Conservation (phyloP, 1,284 basidiomycete genomes). For the Sporisorium graminicola region DNA sequence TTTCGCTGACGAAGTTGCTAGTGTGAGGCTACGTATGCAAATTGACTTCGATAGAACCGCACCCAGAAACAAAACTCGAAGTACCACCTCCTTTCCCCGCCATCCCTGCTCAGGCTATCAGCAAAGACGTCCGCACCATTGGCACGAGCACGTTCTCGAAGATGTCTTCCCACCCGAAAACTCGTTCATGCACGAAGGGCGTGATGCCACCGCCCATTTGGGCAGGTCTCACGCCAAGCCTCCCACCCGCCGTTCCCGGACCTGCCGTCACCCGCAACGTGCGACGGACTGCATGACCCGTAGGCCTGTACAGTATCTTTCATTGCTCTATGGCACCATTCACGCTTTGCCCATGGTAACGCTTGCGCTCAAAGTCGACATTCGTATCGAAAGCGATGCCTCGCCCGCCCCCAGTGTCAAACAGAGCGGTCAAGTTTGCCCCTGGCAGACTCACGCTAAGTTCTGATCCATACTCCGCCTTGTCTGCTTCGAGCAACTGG, state of each 20-base stretch:
- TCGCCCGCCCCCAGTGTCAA: not conserved
- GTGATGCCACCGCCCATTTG: not conserved
- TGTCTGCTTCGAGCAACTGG: too few species aligned
- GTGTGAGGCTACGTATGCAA: not conserved
- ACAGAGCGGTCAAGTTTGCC: not conserved
- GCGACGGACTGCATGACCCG: slow-evolving; percentile 1
- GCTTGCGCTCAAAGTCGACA: not conserved
- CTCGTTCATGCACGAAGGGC: not conserved
- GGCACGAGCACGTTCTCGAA: slow-evolving; percentile 20
- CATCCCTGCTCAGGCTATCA: slow-evolving; percentile 7
- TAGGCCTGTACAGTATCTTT: not conserved
- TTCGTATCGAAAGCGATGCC: not conserved
- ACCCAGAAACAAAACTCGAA: slow-evolving; percentile 7
- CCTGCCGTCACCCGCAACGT: slow-evolving; percentile 24
- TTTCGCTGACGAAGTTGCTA: not conserved
- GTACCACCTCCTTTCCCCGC: slow-evolving; percentile 14
- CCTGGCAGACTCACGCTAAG: not conserved
- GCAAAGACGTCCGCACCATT: not conserved
- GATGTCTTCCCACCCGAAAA: slow-evolving; percentile 5
- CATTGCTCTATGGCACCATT: not conserved
- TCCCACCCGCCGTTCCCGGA: slow-evolving; percentile 20
- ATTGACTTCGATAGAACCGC: not conserved
- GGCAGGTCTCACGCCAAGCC: slow-evolving; percentile 9
- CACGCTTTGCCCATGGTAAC: not conserved
- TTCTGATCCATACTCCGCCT: not conserved